Evolutionary conservation across 495 filamentous ascomycete genomes (phyloP).

Genomic region (Bacidia rubella): DNA sequence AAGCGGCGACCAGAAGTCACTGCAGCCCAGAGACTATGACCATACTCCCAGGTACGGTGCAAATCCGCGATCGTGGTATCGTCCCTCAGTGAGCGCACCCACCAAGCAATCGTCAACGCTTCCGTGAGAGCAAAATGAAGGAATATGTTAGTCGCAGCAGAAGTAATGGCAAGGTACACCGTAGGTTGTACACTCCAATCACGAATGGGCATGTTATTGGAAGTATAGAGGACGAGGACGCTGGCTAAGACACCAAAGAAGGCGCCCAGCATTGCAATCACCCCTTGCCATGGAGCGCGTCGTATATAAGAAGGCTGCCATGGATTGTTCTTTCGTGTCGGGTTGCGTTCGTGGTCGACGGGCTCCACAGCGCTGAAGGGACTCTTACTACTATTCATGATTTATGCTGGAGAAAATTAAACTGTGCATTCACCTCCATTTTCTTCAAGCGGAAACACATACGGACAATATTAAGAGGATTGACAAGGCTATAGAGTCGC

Average conservation of each 20-base stretch:
- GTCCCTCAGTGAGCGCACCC: conserved; percentile 3
- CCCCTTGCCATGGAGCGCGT: conserved; percentile 9
- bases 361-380: no score
- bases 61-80: conserved; percentile 5
- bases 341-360: no score
- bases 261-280: not conserved
- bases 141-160: conserved; percentile 5
- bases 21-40: conserved; percentile 1
- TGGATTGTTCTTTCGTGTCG: no score
- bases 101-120: conserved; percentile 5
- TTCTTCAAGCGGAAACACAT: no score
- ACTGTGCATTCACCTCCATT: no score
- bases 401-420: no score
- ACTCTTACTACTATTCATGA: no score
- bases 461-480: no score
- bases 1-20: conserved; percentile 1
- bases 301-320: conserved; percentile 2
- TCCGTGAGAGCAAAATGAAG: conserved; percentile 8
- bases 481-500: no score
- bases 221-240: not conserved
- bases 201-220: not conserved
- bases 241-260: not conserved
- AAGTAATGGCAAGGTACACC: conserved; percentile 6
- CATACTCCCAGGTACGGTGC: conserved; percentile 6
- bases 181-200: conserved; percentile 9